A percentile compares a stretch with the other conserved stretches of the same genome.
These are phyloP conservation scores for Xerophyta viscosa DNA, from an alignment of 106 monocot genomes.

Conservation along the genomic window DNA sequence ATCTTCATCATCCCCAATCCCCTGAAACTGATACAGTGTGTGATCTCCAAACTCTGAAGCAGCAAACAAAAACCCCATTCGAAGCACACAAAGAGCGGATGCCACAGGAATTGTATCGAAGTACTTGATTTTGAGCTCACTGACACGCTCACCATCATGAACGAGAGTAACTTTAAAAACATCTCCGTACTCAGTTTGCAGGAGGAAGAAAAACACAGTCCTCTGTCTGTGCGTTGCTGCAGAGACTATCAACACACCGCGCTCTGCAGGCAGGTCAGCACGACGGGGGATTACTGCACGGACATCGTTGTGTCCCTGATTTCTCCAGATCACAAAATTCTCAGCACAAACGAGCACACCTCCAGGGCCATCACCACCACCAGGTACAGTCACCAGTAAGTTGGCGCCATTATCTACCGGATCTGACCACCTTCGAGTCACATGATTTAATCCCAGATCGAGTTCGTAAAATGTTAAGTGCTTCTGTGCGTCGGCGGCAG, in stretches of 20 bases:
- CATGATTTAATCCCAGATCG: constrained; percentile 91
- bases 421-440: constrained; percentile 85
- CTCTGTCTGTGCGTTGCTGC: constrained; percentile 84
- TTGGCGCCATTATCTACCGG: constrained; percentile 95
- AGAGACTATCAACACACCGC: constrained; percentile 81
- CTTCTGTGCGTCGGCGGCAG: constrained; percentile 89
- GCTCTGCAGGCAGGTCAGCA: constrained; percentile 78
- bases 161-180: constrained; percentile 76
- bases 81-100: constrained; percentile 76
- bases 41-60: constrained; percentile 97
- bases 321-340: constrained; percentile 91
- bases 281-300: constrained; percentile 86
- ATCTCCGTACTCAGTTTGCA: constrained; percentile 95
- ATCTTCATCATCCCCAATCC: constrained; percentile 88
- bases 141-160: constrained; percentile 65
- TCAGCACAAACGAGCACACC: constrained; percentile 95
- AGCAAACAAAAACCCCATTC: constrained; percentile 80
- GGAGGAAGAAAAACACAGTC: constrained; percentile 87
- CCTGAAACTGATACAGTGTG: constrained; percentile 81
- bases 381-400: constrained; percentile 82
- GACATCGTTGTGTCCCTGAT: constrained; percentile 91
- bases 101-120: constrained; percentile 94
- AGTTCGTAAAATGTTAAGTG: constrained; percentile 98
- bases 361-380: constrained; percentile 91
- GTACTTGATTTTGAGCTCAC: constrained; percentile 92